These are phyloP conservation scores for Oenanthe sinensis DNA, from an alignment of 129 eudicot species.

Conservation along the genomic window DNA sequence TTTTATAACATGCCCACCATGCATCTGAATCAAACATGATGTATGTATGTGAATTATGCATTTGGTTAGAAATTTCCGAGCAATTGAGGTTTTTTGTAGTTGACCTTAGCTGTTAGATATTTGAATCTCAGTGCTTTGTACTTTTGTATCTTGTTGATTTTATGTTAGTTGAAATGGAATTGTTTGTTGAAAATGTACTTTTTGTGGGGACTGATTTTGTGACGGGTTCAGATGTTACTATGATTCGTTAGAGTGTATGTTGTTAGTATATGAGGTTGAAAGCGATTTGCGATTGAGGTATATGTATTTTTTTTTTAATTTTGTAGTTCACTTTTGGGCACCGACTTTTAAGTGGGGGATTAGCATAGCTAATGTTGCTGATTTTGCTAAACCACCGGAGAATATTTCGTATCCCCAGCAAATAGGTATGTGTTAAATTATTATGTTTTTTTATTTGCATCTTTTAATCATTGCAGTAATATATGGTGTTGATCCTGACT, in stretches of 20 bases:
- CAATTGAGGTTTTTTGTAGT: background rate
- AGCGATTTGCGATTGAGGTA: background rate
- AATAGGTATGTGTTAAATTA: conserved; percentile 45
- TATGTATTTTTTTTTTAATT: background rate
- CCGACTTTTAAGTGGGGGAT: conserved; percentile 99
- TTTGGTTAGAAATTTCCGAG: background rate
- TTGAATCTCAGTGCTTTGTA: background rate
- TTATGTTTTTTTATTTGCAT: background rate
- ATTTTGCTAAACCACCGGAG: conserved; percentile 90
- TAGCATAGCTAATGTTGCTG: conserved; percentile 88
- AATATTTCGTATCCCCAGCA: conserved; percentile 96
- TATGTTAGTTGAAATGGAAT: background rate
- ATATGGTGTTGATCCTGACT: background rate
- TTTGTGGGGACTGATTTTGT: background rate
- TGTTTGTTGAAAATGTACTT: background rate
- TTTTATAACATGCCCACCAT: background rate
- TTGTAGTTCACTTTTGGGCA: conserved; percentile 96
- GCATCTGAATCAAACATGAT: background rate
- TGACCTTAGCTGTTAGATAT: background rate
- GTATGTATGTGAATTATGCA: background rate
- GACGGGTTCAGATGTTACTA: background rate
- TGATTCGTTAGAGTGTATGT: background rate
- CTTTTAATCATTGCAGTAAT: background rate
- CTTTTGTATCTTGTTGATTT: background rate
- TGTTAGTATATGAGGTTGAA: background rate